A percentile compares a stretch with the other conserved stretches of the same genome.
phyloP scores from a whole-genome alignment of 1,139 yeast genomes.

The Saccharomyces pastorianus region DNA sequence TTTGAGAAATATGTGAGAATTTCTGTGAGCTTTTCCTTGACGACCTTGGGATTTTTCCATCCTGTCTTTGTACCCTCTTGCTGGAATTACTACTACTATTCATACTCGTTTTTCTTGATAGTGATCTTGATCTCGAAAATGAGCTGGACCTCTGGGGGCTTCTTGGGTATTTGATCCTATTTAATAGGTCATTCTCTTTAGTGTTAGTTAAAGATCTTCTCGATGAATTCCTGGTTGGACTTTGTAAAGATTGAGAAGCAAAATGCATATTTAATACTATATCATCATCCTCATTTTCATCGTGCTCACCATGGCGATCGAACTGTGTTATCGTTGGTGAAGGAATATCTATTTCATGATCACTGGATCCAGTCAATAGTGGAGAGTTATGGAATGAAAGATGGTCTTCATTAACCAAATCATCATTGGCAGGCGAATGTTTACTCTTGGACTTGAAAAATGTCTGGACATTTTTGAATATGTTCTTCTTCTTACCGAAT shows the following conservation, averaged over 20 bases:
- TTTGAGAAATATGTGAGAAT: neutral
- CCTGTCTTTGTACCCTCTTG: neutral
- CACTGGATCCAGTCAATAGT: neutral
- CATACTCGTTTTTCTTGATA: neutral
- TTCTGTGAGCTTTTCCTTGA: neutral
- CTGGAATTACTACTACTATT: neutral
- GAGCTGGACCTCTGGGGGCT: neutral
- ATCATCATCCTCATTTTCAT: neutral
- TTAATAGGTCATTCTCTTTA: neutral
- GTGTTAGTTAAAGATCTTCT: neutral
- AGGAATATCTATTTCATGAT: neutral
- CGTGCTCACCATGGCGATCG: neutral
- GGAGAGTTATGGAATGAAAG: neutral
- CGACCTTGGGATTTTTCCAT: neutral
- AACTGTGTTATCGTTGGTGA: neutral
- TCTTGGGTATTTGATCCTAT: neutral
- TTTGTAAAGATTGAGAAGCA: constrained; percentile 1
- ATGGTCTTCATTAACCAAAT: neutral
- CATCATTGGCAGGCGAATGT: neutral
- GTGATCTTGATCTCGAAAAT: neutral
- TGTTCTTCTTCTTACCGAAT: constrained; percentile 2
- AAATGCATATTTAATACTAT: neutral
- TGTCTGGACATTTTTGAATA: constrained; percentile 4
- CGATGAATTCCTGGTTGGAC: neutral
- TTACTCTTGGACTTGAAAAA: neutral